Evolutionary conservation across 129 eudicot genomes (phyloP).

Genomic region (Flaveria trinervia): DNA sequence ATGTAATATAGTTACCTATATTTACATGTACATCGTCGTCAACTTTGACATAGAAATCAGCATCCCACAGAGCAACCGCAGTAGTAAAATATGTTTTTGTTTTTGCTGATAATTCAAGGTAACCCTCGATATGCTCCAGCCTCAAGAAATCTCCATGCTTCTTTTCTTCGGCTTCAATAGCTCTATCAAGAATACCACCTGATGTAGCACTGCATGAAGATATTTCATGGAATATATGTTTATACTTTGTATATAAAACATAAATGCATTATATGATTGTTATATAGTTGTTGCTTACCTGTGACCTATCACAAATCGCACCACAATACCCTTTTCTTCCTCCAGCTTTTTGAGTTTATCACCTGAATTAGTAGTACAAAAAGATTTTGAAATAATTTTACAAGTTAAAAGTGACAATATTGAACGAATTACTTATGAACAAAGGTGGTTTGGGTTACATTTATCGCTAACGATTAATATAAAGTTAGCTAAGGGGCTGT

Average conservation of each 20-base stretch:
- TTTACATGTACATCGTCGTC: constrained; percentile 93
- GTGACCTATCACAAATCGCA: constrained; percentile 97
- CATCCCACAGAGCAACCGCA: constrained; percentile 86
- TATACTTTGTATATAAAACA: background rate
- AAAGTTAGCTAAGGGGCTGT: background rate
- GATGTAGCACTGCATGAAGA: constrained; percentile 61
- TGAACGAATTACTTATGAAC: background rate
- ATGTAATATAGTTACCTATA: constrained; percentile 49
- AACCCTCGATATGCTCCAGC: constrained; percentile 91
- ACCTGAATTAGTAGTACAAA: constrained; percentile 42
- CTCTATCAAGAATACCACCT: constrained; percentile 87
- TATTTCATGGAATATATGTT: background rate
- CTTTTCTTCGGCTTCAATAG: constrained; percentile 83
- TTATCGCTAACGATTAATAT: background rate
- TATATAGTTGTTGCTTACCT: constrained; percentile 46
- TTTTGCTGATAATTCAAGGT: constrained; percentile 88
- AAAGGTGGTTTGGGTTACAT: background rate
- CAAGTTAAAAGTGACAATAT: background rate
- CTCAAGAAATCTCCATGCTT: constrained; percentile 84
- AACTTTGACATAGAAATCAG: constrained; percentile 88
- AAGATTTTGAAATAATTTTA: background rate
- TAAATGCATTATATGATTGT: background rate
- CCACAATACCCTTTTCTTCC: constrained; percentile 88
- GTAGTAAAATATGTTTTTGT: constrained; percentile 76
- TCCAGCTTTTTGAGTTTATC: constrained; percentile 80